phyloP scores from a whole-genome alignment of 1,284 basidiomycete species.

The Pyrrhoderma lamaoense region DNA sequence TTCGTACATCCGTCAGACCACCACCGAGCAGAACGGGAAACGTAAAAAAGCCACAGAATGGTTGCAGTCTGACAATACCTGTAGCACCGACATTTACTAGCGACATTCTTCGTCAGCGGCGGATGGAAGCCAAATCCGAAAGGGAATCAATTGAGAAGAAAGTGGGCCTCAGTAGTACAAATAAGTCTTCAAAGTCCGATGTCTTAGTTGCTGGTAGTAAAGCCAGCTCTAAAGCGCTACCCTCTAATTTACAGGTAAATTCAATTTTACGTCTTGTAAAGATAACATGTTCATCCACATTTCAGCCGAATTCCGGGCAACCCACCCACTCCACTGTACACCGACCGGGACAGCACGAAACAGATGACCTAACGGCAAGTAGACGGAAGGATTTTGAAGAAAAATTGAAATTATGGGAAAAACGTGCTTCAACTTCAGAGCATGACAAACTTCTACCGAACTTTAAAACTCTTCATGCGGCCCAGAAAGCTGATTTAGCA shows the following conservation, averaged over 20 bases:
- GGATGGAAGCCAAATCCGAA: constrained; percentile 13
- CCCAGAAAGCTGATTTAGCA: constrained; percentile 36
- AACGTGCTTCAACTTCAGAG: constrained; percentile 20
- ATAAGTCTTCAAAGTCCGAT: constrained; percentile 11
- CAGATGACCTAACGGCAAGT: too few relatives aligned
- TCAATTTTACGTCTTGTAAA: background rate
- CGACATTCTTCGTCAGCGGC: constrained; percentile 12
- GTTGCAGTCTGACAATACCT: constrained; percentile 12
- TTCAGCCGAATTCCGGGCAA: background rate
- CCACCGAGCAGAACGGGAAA: background rate
- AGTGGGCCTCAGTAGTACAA: background rate
- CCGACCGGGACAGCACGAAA: too few relatives aligned
- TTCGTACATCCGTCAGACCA: too few relatives aligned
- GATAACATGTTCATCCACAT: background rate
- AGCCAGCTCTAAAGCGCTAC: background rate
- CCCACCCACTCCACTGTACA: too few relatives aligned
- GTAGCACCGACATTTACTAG: constrained; percentile 10
- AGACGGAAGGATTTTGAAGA: constrained; percentile 23
- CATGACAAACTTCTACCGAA: constrained; percentile 34
- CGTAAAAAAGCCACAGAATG: background rate
- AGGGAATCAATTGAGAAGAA: constrained; percentile 2
- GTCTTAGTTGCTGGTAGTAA: constrained; percentile 3
- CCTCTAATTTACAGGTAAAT: constrained; percentile 8
- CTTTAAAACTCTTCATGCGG: constrained; percentile 46
- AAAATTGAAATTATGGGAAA: constrained; percentile 21